Conservation (phyloP, 2,329 filamentous ascomycete species). For the Ambrosiella beaveri region DNA sequence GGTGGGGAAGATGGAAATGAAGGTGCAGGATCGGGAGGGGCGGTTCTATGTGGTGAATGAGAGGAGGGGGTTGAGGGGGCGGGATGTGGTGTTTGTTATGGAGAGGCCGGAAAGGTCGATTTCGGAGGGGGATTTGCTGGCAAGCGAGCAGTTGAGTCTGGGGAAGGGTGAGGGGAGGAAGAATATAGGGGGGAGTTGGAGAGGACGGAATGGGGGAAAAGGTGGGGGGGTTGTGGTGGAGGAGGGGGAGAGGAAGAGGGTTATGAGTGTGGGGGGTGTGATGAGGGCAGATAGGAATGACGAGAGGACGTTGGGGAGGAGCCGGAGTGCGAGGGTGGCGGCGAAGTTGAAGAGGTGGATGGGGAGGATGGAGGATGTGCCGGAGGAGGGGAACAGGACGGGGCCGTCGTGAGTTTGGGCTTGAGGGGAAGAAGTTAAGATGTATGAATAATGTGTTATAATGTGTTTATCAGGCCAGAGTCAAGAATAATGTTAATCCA, state of each 20-base stretch:
- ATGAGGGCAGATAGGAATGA: neutral
- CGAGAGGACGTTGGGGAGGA: neutral
- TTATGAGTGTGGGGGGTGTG: neutral
- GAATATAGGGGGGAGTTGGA: neutral
- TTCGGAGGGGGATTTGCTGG: neutral
- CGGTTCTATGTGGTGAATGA: slow-evolving; percentile 11
- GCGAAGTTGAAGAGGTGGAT: slow-evolving; percentile 1
- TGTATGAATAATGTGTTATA: no score
- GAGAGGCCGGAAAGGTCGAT: neutral
- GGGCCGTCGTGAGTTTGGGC: neutral
- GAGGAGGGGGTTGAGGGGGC: neutral
- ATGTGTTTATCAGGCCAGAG: no score
- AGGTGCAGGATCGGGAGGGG: slow-evolving; percentile 7
- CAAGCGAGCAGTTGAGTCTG: neutral
- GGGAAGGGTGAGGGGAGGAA: neutral
- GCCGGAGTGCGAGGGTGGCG: neutral
- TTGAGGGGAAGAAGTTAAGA: neutral
- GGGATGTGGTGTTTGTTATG: slow-evolving; percentile 8
- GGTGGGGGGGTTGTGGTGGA: neutral
- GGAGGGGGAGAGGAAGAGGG: neutral
- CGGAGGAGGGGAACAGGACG: neutral
- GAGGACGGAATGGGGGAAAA: neutral
- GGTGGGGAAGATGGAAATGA: slow-evolving; percentile 4
- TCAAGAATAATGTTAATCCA: no score
- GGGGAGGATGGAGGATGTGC: neutral